phyloP scores from a whole-genome alignment of 768 basidiomycete species.

The Boletus fagicola region DNA sequence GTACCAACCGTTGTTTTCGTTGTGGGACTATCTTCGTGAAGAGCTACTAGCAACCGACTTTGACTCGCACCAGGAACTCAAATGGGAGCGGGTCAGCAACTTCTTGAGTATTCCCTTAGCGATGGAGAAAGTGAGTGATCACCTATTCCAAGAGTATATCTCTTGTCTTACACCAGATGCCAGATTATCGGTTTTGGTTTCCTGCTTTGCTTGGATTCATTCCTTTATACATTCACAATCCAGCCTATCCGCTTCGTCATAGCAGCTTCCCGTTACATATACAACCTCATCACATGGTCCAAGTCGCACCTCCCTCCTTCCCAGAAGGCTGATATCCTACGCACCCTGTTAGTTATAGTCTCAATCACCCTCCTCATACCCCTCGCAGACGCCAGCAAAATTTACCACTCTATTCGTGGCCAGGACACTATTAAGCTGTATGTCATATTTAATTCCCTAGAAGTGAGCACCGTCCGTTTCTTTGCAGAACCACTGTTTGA shows the following conservation, averaged over 20 bases:
- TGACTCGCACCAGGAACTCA: slow-evolving; percentile 89
- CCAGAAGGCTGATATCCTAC: slow-evolving; percentile 91
- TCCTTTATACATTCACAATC: slow-evolving; percentile 97
- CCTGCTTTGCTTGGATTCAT: slow-evolving; percentile 92
- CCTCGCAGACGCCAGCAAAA: slow-evolving; percentile 93
- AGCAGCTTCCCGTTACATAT: slow-evolving; percentile 55
- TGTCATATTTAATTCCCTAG: slow-evolving; percentile 97
- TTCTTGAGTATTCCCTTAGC: slow-evolving; percentile 91
- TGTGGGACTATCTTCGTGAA: slow-evolving; percentile 91
- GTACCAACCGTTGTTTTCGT: slow-evolving; percentile 59
- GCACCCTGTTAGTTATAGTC: slow-evolving; percentile 68
- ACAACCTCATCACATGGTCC: slow-evolving; percentile 49
- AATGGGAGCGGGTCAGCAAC: slow-evolving; percentile 96
- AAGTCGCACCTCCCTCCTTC: slow-evolving; percentile 69
- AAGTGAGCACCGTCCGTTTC: slow-evolving; percentile 54
- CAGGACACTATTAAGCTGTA: slow-evolving; percentile 99
- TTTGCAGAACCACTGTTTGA: not conserved
- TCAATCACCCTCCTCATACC: slow-evolving; percentile 75
- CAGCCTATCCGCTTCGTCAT: slow-evolving; percentile 84
- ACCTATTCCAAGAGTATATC: not conserved
- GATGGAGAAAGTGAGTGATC: slow-evolving; percentile 77
- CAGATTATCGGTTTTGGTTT: slow-evolving; percentile 93
- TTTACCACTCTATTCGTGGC: slow-evolving; percentile 95
- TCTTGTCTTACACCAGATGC: slow-evolving; percentile 3
- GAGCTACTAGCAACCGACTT: slow-evolving; percentile 91